Evolutionary conservation across 768 basidiomycete genomes (phyloP), one percentile per base, ranked within the genome.

Genomic region (Naganishia vaughanmartiniae): DNA sequence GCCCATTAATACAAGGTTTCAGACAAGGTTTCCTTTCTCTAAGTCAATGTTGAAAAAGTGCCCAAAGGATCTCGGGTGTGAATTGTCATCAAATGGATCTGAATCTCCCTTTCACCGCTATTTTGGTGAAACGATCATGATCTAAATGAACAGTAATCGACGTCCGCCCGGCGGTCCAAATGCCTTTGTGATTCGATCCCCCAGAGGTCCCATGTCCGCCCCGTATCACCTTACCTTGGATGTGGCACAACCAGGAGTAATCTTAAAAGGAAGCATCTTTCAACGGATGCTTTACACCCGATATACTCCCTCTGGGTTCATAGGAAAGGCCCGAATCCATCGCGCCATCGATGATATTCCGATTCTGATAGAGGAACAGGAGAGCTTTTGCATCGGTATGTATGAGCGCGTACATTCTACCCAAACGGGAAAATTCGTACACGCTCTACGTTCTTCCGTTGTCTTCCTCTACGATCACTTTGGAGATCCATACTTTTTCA

Each of bases 391-490:
- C 55, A 21, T 39, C 24, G 21, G 14, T 17, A 39, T 24, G 19
- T n/a, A 36, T 33, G 21, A 54, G n/a, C 53, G 54, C 54, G 31
- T 5, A 30, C 26, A 12, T 30, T 6, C 4, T 34, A 30, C 54
- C 28, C 12, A 17, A 15, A 31, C 5, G 7, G 30, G 30, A 55
- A 30, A 15, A 26, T 5, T 57, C 34, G 39, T 24, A 12, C 11
- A 19, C 21, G n/a, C 19, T 63, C 60, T 28, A 24, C 24, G 28
- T 30, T 42, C 60, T 63, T 63, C 60, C 60, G n/a, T 63, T 63
- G 39, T 46, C 60, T 63, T 63, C 60, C 28, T 42, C 39, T 17
- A 51, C 48, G 12, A 14, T n/a, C 48, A 51, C 48, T 51, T 51
- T 51, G 48, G 48, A 51, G 48, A 51, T 51, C 48, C 48, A 26